Evolutionary conservation across 306 rosid genomes (phyloP).

Genomic region (Rosa rugosa): DNA sequence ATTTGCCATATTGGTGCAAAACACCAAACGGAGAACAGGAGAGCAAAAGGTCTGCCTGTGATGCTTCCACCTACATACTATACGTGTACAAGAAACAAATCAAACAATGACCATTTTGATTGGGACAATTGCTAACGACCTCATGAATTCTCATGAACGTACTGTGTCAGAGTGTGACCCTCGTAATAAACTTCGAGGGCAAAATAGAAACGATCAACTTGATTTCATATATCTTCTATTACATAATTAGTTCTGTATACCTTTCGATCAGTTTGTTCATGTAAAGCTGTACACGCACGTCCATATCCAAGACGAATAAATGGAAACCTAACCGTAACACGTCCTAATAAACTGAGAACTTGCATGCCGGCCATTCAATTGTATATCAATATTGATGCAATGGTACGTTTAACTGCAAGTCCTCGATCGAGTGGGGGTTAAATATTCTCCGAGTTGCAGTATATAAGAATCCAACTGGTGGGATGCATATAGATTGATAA

Average conservation of each 20-base stretch:
- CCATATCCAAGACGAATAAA: no score
- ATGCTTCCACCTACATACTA: not conserved
- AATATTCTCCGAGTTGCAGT: not conserved
- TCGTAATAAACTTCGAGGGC: not conserved
- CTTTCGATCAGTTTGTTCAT: not conserved
- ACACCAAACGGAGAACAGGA: not conserved
- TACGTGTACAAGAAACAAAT: not conserved
- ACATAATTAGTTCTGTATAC: no score
- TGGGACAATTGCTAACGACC: not conserved
- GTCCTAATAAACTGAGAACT: no score
- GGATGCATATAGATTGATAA: no score
- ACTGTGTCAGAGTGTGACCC: not conserved
- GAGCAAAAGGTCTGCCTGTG: not conserved
- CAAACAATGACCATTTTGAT: not conserved
- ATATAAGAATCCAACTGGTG: not conserved
- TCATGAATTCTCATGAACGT: not conserved
- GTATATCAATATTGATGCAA: not conserved
- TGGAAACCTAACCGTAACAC: not conserved
- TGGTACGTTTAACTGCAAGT: not conserved
- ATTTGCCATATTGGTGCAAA: not conserved
- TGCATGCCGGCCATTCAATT: not conserved
- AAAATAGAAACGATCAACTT: not conserved
- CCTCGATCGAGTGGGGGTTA: not conserved
- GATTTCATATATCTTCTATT: not conserved
- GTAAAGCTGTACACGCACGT: not conserved